These are phyloP conservation scores for Nakaseomyces kungkrabaensis DNA, from an alignment of 1,139 yeast genomes.

Conservation along the genomic window DNA sequence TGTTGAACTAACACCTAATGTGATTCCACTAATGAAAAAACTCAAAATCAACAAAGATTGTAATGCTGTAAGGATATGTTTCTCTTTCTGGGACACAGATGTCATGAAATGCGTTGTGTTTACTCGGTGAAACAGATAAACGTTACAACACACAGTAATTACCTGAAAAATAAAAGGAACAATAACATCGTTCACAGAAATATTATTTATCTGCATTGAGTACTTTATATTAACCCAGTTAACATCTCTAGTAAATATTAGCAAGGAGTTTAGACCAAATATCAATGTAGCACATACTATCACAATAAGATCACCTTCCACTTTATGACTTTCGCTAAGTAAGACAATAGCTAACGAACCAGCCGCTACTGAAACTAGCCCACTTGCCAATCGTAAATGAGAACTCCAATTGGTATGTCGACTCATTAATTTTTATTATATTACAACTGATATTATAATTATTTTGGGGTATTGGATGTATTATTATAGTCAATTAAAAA, in stretches of 20 bases:
- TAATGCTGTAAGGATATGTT: slow-evolving; percentile 11
- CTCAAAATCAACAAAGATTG: slow-evolving; percentile 15
- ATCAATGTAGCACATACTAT: slow-evolving; percentile 14
- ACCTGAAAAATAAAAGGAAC: slow-evolving; percentile 9
- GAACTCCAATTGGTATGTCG: neutral
- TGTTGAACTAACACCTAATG: slow-evolving; percentile 9
- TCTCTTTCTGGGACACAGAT: neutral
- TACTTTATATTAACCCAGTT: neutral
- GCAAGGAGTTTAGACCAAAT: slow-evolving; percentile 5
- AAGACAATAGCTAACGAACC: slow-evolving; percentile 19
- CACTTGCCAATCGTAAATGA: slow-evolving; percentile 5
- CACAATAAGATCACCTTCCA: slow-evolving; percentile 17
- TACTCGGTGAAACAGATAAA: slow-evolving; percentile 15
- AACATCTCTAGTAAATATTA: neutral
- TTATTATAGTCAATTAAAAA: no score
- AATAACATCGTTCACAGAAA: neutral
- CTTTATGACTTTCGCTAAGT: slow-evolving; percentile 11
- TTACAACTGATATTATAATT: no score
- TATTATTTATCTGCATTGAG: neutral
- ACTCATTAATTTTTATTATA: neutral
- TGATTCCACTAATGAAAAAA: slow-evolving; percentile 16
- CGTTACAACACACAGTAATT: slow-evolving; percentile 16
- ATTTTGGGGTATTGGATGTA: no score
- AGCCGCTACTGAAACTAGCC: slow-evolving; percentile 14
- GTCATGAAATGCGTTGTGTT: slow-evolving; percentile 5